Percentiles rank a stretch among this genome's conserved stretches.
Conservation (phyloP, 768 basidiomycete genomes). For the Paxillus rubicundulus region DNA sequence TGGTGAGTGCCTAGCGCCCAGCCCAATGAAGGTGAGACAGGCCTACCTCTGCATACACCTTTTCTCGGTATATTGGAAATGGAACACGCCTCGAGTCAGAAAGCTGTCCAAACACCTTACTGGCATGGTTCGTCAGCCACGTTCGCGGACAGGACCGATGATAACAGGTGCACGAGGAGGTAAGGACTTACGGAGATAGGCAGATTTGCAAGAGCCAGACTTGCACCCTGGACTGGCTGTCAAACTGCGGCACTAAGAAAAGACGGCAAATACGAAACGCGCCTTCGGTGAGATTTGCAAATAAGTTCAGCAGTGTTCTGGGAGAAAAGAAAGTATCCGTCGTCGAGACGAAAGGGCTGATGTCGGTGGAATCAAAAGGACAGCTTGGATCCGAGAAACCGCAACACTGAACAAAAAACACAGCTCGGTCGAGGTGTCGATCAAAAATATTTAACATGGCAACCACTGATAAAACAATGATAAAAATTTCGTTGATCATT, state of each 20-base stretch:
- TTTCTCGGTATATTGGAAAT: neutral
- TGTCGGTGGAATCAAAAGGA: neutral
- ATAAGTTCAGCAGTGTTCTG: neutral
- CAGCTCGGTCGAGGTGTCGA: neutral
- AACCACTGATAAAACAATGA: neutral
- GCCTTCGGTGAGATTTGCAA: neutral
- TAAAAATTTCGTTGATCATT: too few species aligned
- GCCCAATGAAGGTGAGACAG: neutral
- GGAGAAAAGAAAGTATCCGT: neutral
- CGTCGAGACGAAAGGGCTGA: conserved; percentile 2
- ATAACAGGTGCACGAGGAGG: neutral
- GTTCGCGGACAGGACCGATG: neutral
- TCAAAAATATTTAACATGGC: neutral
- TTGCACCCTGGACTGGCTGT: neutral
- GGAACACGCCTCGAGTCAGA: neutral
- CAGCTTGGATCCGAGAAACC: too few species aligned
- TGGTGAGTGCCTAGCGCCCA: neutral
- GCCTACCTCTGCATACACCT: conserved; percentile 19
- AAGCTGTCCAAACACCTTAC: conserved; percentile 4
- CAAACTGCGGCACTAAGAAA: neutral
- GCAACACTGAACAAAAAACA: neutral
- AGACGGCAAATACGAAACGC: neutral
- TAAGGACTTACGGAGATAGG: conserved; percentile 4
- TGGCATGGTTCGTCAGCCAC: neutral
- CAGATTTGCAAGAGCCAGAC: neutral